Evolutionary conservation across 176 grass and related monocot genomes (phyloP).

Genomic region (Oryza nivara): DNA sequence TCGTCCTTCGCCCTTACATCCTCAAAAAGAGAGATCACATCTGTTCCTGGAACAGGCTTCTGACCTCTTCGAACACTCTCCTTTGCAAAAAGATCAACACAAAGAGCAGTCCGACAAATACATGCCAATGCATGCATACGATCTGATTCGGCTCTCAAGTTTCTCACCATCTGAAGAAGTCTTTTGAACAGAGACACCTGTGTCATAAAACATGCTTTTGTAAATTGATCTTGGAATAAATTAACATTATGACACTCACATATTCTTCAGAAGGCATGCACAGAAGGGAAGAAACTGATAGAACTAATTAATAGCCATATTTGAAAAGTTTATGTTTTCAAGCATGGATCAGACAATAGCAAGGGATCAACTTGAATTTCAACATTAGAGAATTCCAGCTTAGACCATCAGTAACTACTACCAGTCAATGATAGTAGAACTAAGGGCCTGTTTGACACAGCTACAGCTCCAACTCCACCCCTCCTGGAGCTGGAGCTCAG

Average conservation of each 20-base stretch:
- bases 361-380: slow-evolving; percentile 13
- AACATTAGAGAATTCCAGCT: background rate
- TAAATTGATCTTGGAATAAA: slow-evolving; percentile 30
- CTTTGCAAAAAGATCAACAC: slow-evolving; percentile 99
- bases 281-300: slow-evolving; percentile 2
- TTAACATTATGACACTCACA: slow-evolving; percentile 6
- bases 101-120: slow-evolving; percentile 91
- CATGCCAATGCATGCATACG: slow-evolving; percentile 96
- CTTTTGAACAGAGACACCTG: slow-evolving; percentile 99
- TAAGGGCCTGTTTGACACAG: background rate
- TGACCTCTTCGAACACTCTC: slow-evolving; percentile 94
- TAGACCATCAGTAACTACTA: background rate
- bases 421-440: background rate
- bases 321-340: background rate
- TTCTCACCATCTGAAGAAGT: slow-evolving; percentile 94
- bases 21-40: slow-evolving; percentile 96
- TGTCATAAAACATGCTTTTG: slow-evolving; percentile 8
- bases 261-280: slow-evolving; percentile 27
- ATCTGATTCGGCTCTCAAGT: slow-evolving; percentile 95
- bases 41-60: slow-evolving; percentile 89
- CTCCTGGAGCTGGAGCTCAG: too few relatives aligned
- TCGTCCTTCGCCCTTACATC: slow-evolving; percentile 96
- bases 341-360: background rate
- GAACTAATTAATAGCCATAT: background rate
- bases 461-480: too few relatives aligned